Evolutionary conservation across 441 rosid genomes (phyloP).

Genomic region (Mallotus japonicus): DNA sequence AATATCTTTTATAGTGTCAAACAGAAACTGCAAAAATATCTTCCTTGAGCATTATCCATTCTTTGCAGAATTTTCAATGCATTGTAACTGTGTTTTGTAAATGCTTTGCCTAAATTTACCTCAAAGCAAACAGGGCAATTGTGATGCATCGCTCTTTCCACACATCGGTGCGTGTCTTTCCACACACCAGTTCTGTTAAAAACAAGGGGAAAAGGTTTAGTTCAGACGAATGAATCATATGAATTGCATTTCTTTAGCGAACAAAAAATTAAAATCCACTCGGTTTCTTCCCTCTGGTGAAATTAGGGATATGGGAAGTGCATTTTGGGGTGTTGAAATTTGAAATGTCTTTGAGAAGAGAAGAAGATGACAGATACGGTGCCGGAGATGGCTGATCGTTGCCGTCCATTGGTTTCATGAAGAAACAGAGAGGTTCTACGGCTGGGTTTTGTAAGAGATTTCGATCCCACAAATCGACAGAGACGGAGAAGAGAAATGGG

Average conservation of each 20-base stretch:
- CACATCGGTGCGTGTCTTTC: conserved; percentile 62
- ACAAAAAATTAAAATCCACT: too few relatives aligned
- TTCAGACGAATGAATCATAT: too few relatives aligned
- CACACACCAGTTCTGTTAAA: too few relatives aligned
- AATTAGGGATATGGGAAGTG: conserved; percentile 29
- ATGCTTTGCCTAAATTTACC: conserved; percentile 39
- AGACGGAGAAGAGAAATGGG: too few relatives aligned
- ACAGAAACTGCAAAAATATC: conserved; percentile 50
- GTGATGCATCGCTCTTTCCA: conserved; percentile 88
- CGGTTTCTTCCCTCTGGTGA: too few relatives aligned
- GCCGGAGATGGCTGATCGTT: conserved; percentile 38
- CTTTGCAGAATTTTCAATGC: neutral
- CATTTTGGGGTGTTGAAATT: conserved; percentile 81
- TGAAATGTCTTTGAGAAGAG: conserved; percentile 60
- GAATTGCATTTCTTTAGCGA: too few relatives aligned
- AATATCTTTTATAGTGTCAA: conserved; percentile 64
- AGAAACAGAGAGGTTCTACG: neutral
- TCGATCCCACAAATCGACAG: too few relatives aligned
- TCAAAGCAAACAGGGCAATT: conserved; percentile 90
- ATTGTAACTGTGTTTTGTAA: neutral
- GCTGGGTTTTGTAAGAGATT: too few relatives aligned
- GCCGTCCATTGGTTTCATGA: conserved; percentile 34
- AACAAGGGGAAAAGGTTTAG: too few relatives aligned
- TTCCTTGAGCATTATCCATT: neutral
- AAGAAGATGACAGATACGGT: conserved; percentile 28